A percentile compares a stretch with the other conserved stretches of the same genome.
phyloP scores from a whole-genome alignment of 208 protist genomes.

The Wallacemonas collosoma region DNA sequence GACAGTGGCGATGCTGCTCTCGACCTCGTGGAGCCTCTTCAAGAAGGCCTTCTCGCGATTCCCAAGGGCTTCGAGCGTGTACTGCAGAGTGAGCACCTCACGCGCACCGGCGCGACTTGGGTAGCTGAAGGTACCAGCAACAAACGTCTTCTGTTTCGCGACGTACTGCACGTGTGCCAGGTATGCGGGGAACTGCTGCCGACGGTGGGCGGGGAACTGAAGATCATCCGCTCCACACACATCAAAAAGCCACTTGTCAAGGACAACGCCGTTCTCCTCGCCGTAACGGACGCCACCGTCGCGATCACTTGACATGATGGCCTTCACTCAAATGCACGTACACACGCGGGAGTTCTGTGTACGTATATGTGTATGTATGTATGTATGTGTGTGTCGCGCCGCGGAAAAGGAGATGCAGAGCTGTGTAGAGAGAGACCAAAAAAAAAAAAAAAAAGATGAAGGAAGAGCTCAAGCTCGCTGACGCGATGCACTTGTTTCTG shows the following conservation, averaged over 20 bases:
- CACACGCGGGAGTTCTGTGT: too few species aligned
- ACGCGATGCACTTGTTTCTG: too few species aligned
- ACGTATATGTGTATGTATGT: too few species aligned
- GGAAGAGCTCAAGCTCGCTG: too few species aligned
- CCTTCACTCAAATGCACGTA: too few species aligned
- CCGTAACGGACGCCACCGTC: constrained; percentile 21
- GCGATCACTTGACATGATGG: constrained; percentile 2
- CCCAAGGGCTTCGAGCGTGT: constrained; percentile 34
- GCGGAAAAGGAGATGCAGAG: not conserved
- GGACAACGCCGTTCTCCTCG: constrained; percentile 45
- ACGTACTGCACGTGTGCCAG: constrained; percentile 28
- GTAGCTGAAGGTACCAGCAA: constrained; percentile 49
- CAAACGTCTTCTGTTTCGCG: constrained; percentile 26
- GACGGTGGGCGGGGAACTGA: constrained; percentile 60
- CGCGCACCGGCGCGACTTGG: constrained; percentile 50
- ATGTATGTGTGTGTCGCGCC: too few species aligned
- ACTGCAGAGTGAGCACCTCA: constrained; percentile 57
- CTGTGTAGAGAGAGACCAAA: not conserved
- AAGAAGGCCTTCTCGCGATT: constrained; percentile 20
- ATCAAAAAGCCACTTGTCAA: constrained; percentile 68
- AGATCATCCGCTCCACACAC: constrained; percentile 57
- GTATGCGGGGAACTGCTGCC: constrained; percentile 41
- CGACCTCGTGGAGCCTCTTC: constrained; percentile 20
- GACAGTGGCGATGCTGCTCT: constrained; percentile 27
- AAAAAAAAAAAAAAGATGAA: not conserved